Percentiles rank a stretch among this genome's conserved stretches.
phyloP scores from a whole-genome alignment of 176 grass and related monocot genomes.

The Carex myosuroides region DNA sequence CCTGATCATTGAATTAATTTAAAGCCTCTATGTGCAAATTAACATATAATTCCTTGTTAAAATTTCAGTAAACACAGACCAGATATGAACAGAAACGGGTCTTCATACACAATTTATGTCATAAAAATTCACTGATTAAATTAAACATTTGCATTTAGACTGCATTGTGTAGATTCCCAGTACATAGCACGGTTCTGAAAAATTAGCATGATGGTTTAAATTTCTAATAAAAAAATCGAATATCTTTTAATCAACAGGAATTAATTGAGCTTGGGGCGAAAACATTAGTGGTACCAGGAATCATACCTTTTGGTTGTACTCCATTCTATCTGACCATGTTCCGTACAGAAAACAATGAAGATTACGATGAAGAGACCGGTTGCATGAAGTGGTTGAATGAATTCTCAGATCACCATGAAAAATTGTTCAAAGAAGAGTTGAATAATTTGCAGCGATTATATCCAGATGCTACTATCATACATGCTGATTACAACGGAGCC shows the following conservation, averaged over 20 bases:
- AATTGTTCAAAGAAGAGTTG: background rate
- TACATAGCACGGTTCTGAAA: background rate
- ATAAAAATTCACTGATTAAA: background rate
- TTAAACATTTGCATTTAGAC: background rate
- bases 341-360: background rate
- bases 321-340: constrained; percentile 15
- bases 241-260: background rate
- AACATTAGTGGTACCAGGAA: constrained; percentile 22
- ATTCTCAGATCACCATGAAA: constrained; percentile 13
- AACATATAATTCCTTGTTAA: background rate
- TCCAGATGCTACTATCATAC: constrained; percentile 6
- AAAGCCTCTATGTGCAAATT: background rate
- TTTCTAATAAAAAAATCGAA: background rate
- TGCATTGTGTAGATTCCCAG: background rate
- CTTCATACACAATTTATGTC: background rate
- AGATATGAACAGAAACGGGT: background rate
- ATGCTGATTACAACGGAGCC: constrained; percentile 13
- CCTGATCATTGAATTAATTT: background rate
- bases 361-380: constrained; percentile 12
- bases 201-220: background rate
- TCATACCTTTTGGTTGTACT: constrained; percentile 22
- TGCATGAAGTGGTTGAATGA: constrained; percentile 31
- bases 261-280: background rate
- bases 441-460: background rate
- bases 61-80: background rate